Evolutionary conservation across 345 rosid genomes (phyloP).

Genomic region (Gossypium arboreum): DNA sequence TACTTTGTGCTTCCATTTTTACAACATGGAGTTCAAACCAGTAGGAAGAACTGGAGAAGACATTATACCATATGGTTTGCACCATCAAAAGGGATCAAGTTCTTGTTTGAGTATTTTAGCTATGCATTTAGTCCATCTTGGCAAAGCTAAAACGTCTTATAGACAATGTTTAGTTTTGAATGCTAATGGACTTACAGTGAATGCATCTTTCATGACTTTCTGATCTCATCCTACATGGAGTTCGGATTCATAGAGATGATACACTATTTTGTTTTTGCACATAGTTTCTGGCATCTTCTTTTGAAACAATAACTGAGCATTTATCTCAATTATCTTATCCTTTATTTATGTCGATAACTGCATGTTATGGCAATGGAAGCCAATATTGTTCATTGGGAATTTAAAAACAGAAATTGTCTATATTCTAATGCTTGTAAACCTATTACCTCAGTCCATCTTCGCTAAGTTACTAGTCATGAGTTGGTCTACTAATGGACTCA

Average conservation of each 20-base stretch:
- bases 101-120: neutral
- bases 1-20: constrained; percentile 12
- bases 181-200: constrained; percentile 38
- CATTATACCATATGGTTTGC: constrained; percentile 5
- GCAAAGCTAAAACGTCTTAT: constrained; percentile 30
- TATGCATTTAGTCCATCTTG: constrained; percentile 17
- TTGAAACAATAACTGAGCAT: neutral
- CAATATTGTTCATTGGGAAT: neutral
- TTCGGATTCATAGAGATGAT: constrained; percentile 29
- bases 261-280: constrained; percentile 7
- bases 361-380: neutral
- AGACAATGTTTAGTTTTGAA: constrained; percentile 43
- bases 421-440: neutral
- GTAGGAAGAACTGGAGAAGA: constrained; percentile 24
- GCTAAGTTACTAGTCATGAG: constrained; percentile 44
- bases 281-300: neutral
- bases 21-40: constrained; percentile 21
- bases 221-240: neutral
- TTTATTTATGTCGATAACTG: neutral
- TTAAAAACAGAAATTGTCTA: neutral
- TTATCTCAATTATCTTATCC: neutral
- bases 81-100: neutral
- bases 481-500: constrained; percentile 46
- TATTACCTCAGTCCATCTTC: constrained; percentile 46
- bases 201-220: constrained; percentile 17